Base-by-base conservation (phyloP, 257 asterid species). In the Solanum corneliomulleri region DNA sequence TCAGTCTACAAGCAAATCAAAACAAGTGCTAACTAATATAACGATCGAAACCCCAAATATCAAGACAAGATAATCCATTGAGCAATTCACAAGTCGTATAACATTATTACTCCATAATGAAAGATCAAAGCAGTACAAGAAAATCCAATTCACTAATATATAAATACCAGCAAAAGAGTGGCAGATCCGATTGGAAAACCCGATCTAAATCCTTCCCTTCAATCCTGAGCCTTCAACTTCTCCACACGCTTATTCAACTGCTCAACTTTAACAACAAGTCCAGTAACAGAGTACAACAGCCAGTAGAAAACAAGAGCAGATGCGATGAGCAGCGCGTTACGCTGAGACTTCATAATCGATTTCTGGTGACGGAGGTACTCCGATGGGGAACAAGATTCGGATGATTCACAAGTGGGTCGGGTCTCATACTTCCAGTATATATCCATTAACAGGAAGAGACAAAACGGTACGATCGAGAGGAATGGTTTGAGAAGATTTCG, bases 381-480 rank as follows among this genome's bases (percentile, higher is more conserved):
- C 1, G 96, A 88, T 1, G 97, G 95, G 44, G 97, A 93, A 78
- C 97, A 94, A 15, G 97, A 91, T 21, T 94, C 96, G 52, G 94
- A 16, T 64, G 33, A 90, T 62, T 90, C 96, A 74, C 98, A 95
- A 21, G 86, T 90, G 70, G 96, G 96, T 1, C 95, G 93, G 86
- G 75, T 90, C 92, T 95, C 98, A 91, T 94, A 95, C 89, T 95
- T 95, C 97, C 97, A 95, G 95, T 94, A 95, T 60, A 95, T 95
- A 82, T 95, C 97, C 93, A 91, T 90, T 7, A 95, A 64, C 25
- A 95, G 93, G 92, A 95, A 95, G 82, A 95, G 93, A 72, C 98
- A 94, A 83, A 95, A 95, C 81, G 98, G 98, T 3, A 94, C 95
- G 5, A 95, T 78, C 23, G 98, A 94, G 49, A 94, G 92, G 76